phyloP scores from a whole-genome alignment of 2,329 filamentous ascomycete genomes.

The Saccharata proteae region DNA sequence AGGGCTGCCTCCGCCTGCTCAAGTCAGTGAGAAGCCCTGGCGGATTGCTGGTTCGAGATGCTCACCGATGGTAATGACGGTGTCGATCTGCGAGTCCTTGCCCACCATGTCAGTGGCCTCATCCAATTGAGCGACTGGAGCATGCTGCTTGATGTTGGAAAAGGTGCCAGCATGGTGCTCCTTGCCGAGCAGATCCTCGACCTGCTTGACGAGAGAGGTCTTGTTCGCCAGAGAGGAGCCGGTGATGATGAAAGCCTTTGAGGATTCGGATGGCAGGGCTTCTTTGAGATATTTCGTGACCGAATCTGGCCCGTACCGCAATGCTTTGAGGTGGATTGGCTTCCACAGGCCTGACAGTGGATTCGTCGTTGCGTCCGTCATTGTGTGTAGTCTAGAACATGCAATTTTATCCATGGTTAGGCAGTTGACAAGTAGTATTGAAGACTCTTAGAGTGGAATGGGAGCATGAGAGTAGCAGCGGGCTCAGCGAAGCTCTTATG shows the following conservation, averaged over 20 bases:
- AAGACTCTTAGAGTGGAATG: too few species aligned
- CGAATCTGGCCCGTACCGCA: constrained; percentile 38
- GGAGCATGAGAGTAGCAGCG: too few species aligned
- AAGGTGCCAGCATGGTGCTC: constrained; percentile 41
- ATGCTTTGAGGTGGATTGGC: constrained; percentile 35
- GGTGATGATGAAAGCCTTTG: constrained; percentile 47
- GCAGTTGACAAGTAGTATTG: too few species aligned
- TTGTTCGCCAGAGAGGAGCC: constrained; percentile 42
- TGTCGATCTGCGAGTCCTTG: constrained; percentile 37
- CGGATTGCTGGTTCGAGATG: too few species aligned
- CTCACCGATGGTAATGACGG: constrained; percentile 44
- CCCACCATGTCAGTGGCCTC: constrained; percentile 37
- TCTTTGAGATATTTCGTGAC: constrained; percentile 36
- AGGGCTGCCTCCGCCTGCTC: constrained; percentile 41
- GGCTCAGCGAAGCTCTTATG: too few species aligned
- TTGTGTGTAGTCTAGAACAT: constrained; percentile 14
- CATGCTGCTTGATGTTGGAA: constrained; percentile 42
- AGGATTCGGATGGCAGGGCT: constrained; percentile 30
- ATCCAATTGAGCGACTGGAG: constrained; percentile 42
- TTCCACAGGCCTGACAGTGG: constrained; percentile 40
- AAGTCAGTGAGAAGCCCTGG: too few species aligned
- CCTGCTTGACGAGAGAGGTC: constrained; percentile 38
- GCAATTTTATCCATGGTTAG: neutral
- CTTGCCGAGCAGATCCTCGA: constrained; percentile 35
- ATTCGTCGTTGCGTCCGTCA: constrained; percentile 31